phyloP scores from a whole-genome alignment of 73 alveolate species.

The Stentor coeruleus region DNA sequence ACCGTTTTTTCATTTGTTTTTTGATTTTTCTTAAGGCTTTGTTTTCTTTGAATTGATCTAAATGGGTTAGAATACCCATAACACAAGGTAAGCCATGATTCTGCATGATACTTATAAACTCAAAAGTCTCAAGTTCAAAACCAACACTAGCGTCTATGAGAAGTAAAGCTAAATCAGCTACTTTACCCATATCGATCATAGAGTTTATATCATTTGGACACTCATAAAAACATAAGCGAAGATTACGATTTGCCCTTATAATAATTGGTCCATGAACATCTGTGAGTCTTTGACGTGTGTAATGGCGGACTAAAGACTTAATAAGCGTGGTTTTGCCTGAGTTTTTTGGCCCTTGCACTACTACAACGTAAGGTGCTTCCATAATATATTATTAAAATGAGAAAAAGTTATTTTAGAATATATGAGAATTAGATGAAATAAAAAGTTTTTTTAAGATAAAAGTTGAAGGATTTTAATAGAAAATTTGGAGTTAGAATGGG shows the following conservation, averaged over 20 bases:
- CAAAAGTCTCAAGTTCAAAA: constrained; percentile 99
- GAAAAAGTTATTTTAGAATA: too few species aligned
- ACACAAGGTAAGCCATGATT: constrained; percentile 98
- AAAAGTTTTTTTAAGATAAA: too few species aligned
- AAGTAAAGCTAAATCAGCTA: constrained; percentile 95
- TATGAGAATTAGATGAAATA: too few species aligned
- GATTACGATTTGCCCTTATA: constrained; percentile 61
- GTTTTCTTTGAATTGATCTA: constrained; percentile 97
- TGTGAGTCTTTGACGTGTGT: constrained; percentile 82
- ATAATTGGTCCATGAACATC: constrained; percentile 90
- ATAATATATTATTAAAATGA: too few species aligned
- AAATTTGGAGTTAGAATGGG: too few species aligned
- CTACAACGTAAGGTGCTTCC: constrained; percentile 71
- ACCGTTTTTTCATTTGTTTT: constrained; percentile 95
- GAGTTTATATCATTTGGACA: constrained; percentile 98
- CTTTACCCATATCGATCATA: constrained; percentile 97
- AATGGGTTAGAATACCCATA: constrained; percentile 99
- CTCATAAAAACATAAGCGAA: constrained; percentile 94
- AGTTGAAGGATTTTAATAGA: too few species aligned
- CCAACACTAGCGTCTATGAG: constrained; percentile 98
- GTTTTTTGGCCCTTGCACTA: constrained; percentile 85
- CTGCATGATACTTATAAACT: constrained; percentile 76
- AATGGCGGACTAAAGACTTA: constrained; percentile 95
- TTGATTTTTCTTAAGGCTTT: constrained; percentile 95
- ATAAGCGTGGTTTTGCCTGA: constrained; percentile 98